Conservation (phyloP, 192 early-diverging fungal species). For the Piromyces sp. region DNA sequence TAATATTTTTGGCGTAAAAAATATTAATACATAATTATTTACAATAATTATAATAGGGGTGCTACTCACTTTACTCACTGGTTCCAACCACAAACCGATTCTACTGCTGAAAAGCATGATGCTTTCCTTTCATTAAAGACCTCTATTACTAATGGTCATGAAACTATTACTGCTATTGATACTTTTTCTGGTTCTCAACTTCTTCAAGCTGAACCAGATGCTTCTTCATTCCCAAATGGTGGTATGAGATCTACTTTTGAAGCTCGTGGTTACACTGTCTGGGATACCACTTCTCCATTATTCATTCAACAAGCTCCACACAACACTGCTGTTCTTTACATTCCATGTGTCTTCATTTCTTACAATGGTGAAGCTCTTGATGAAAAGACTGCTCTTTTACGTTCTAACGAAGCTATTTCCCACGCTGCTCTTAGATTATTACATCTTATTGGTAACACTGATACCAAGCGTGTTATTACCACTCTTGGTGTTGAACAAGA, state of each 20-base stretch:
- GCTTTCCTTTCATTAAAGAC: constrained; percentile 83
- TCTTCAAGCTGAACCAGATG: constrained; percentile 96
- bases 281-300: constrained; percentile 90
- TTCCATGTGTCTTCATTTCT: constrained; percentile 95
- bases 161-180: constrained; percentile 75
- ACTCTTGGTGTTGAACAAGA: constrained; percentile 97
- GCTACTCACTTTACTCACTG: constrained; percentile 99
- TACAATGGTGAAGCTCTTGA: constrained; percentile 98
- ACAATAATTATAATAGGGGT: neutral
- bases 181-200: constrained; percentile 93
- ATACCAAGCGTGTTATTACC: constrained; percentile 66
- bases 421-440: constrained; percentile 65
- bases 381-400: constrained; percentile 93
- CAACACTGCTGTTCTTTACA: constrained; percentile 80
- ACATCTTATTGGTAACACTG: constrained; percentile 49
- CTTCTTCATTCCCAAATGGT: constrained; percentile 96
- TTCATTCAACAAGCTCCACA: constrained; percentile 85
- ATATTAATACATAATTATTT: too few species aligned
- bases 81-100: constrained; percentile 99
- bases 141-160: constrained; percentile 60
- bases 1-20: too few species aligned
- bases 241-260: constrained; percentile 97
- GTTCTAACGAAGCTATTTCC: constrained; percentile 74
- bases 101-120: constrained; percentile 99
- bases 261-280: constrained; percentile 98